phyloP scores from a whole-genome alignment of 129 eudicot genomes.

The Centrapalus pauciflorus region DNA sequence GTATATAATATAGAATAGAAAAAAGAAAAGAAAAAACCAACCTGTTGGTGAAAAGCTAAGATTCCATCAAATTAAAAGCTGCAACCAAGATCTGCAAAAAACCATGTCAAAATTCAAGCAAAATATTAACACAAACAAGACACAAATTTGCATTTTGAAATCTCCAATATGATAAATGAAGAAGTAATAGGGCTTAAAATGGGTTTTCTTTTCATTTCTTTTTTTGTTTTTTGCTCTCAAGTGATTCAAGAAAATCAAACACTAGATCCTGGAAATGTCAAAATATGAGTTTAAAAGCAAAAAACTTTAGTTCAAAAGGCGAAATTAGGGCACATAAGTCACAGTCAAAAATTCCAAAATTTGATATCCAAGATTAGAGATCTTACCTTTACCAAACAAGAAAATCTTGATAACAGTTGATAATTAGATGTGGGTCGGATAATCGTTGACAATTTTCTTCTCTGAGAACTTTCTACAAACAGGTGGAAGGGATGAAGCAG shows the following conservation, averaged over 20 bases:
- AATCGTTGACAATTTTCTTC: constrained; percentile 4
- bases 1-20: neutral
- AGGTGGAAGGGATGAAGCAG: constrained; percentile 35
- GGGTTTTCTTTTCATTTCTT: neutral
- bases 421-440: constrained; percentile 3
- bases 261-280: constrained; percentile 20
- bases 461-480: constrained; percentile 20
- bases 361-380: constrained; percentile 31
- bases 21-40: constrained; percentile 1
- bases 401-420: constrained; percentile 15
- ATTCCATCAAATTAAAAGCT: constrained; percentile 21
- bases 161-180: neutral
- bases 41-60: constrained; percentile 27
- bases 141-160: constrained; percentile 10
- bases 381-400: constrained; percentile 35
- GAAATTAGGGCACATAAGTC: constrained; percentile 14
- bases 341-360: neutral
- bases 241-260: constrained; percentile 16
- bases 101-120: constrained; percentile 8
- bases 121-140: neutral
- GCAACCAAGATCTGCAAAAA: constrained; percentile 36
- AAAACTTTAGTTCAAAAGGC: constrained; percentile 1
- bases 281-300: constrained; percentile 10
- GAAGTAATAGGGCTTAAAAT: neutral
- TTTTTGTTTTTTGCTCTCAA: neutral